Evolutionary conservation across 2,329 filamentous ascomycete species (phyloP).

Genomic region (Hypoxylon sp.): DNA sequence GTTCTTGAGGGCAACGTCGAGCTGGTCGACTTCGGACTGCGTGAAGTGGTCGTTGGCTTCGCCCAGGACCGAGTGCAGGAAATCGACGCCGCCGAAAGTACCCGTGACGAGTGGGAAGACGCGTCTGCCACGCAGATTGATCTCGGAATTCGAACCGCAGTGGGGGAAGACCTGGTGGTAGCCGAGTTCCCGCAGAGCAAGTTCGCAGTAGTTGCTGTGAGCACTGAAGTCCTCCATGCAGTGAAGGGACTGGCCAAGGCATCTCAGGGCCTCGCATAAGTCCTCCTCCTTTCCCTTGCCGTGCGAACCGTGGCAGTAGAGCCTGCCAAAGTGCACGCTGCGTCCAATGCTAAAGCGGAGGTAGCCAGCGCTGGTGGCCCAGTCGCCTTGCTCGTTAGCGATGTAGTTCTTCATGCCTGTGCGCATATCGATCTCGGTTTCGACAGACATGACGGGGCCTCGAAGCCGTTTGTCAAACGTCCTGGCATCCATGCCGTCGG

Average conservation of each 20-base stretch:
- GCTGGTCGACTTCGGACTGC: slow-evolving; percentile 83
- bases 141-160: slow-evolving; percentile 71
- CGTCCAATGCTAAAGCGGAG: slow-evolving; percentile 77
- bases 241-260: slow-evolving; percentile 78
- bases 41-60: slow-evolving; percentile 86
- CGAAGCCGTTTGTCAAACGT: slow-evolving; percentile 83
- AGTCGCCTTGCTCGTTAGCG: slow-evolving; percentile 83
- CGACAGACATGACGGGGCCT: slow-evolving; percentile 74
- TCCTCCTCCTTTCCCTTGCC: slow-evolving; percentile 75
- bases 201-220: slow-evolving; percentile 84
- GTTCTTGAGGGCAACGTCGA: slow-evolving; percentile 76
- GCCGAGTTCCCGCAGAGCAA: slow-evolving; percentile 77
- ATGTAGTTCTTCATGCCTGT: slow-evolving; percentile 99
- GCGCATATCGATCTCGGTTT: slow-evolving; percentile 74
- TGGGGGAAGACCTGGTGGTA: slow-evolving; percentile 75
- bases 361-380: slow-evolving; percentile 90
- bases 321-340: slow-evolving; percentile 78
- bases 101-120: slow-evolving; percentile 79
- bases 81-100: slow-evolving; percentile 82
- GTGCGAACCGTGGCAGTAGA: slow-evolving; percentile 72
- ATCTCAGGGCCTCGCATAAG: slow-evolving; percentile 80
- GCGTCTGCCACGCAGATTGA: slow-evolving; percentile 70
- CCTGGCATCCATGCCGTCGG: slow-evolving; percentile 84
- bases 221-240: slow-evolving; percentile 82
- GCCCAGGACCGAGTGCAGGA: slow-evolving; percentile 78